phyloP scores from a whole-genome alignment of 208 protist genomes.

The Crithidia bombi region DNA sequence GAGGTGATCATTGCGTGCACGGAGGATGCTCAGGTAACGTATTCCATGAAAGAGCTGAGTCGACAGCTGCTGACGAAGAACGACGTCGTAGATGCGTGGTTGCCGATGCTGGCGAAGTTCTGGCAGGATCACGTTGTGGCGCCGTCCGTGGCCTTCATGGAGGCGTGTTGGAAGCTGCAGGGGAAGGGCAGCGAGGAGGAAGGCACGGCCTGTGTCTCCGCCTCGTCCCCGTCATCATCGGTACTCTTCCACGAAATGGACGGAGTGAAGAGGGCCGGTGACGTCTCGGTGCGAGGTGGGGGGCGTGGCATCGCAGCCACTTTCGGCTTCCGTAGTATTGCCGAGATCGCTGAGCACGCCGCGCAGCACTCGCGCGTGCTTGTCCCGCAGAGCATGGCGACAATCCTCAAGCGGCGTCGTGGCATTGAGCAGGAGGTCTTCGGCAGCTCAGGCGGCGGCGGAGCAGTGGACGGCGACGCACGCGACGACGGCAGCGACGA shows the following conservation, averaged over 20 bases:
- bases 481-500: constrained; percentile 47
- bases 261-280: not conserved
- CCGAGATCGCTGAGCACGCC: constrained; percentile 48
- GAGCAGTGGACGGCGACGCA: constrained; percentile 18
- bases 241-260: constrained; percentile 23
- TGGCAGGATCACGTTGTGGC: constrained; percentile 55
- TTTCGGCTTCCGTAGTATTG: constrained; percentile 69
- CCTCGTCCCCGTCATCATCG: not conserved
- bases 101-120: constrained; percentile 50
- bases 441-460: constrained; percentile 8
- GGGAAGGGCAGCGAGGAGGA: constrained; percentile 8
- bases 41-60: constrained; percentile 57
- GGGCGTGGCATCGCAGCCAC: constrained; percentile 55
- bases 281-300: constrained; percentile 11
- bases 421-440: constrained; percentile 29
- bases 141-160: constrained; percentile 53
- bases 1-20: constrained; percentile 69
- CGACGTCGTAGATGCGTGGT: constrained; percentile 86
- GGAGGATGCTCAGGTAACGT: constrained; percentile 53
- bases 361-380: constrained; percentile 48
- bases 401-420: constrained; percentile 38
- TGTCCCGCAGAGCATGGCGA: constrained; percentile 61
- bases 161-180: constrained; percentile 42
- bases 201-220: not conserved
- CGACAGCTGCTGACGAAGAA: constrained; percentile 61